phyloP scores from a whole-genome alignment of 2,329 filamentous ascomycete genomes.

The Sclerotinia minor region DNA sequence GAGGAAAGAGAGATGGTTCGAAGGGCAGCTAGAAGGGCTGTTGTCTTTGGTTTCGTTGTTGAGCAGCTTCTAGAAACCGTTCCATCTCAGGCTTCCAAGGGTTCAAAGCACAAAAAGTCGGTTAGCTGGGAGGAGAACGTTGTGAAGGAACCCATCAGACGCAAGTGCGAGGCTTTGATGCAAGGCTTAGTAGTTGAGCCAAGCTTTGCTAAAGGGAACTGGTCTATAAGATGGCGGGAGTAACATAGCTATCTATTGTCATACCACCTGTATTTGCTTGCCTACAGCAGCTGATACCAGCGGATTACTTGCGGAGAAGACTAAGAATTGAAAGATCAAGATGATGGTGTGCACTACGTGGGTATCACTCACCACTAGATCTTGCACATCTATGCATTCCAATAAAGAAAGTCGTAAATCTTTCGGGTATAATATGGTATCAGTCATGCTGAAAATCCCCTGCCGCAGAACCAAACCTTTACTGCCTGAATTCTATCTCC shows the following conservation, averaged over 20 bases:
- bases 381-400: no score
- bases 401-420: no score
- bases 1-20: constrained; percentile 31
- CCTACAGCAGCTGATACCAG: neutral
- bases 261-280: neutral
- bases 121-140: constrained; percentile 7
- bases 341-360: neutral
- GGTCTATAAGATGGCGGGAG: constrained; percentile 25
- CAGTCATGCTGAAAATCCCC: no score
- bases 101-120: constrained; percentile 18
- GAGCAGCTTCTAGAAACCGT: neutral
- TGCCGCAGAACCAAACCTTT: neutral
- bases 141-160: constrained; percentile 5
- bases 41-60: constrained; percentile 30
- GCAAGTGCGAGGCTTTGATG: constrained; percentile 24
- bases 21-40: constrained; percentile 29
- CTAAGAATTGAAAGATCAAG: neutral
- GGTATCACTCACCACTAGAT: neutral
- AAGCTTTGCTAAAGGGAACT: constrained; percentile 23
- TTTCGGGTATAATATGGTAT: no score
- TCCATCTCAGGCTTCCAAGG: constrained; percentile 8
- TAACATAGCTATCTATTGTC: constrained; percentile 1
- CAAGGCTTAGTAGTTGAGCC: constrained; percentile 23
- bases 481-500: neutral
- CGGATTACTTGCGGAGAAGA: neutral